Base-by-base conservation (phyloP, 306 rosid species). In the Casuarina equisetifolia region DNA sequence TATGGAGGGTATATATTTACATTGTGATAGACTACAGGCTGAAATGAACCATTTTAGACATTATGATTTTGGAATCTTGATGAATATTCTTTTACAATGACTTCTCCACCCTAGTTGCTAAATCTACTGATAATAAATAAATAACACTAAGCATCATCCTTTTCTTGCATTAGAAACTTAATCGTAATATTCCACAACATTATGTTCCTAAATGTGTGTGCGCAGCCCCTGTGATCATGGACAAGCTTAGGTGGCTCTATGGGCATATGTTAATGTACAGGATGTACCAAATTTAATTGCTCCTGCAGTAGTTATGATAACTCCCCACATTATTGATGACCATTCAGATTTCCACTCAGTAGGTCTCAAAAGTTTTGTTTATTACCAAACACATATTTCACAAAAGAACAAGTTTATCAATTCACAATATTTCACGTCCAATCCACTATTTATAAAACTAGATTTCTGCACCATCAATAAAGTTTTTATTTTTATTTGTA, bases 1-100 rank as follows among this genome's bases (percentile, higher is more conserved):
- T 43, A 66, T 58, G 15, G 77, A 76, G 35, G 61, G 59, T 57
- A 69, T 49, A 38, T 4, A 74, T 62, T 46, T 17, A 42, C 35
- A 66, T 7, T 66, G 71, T 13, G 17, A 66, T 40, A 66, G 50
- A 42, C 25, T 66, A 66, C 25, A 66, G 71, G 49, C 35, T 40
- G 15, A 1, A 9, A 66, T 42, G 50, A 66, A 40, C 39, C 39
- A 42, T 11, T 36, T 6, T 36, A 11, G 69, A 36, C 6, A 62
- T 62, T 8, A 35, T 62, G 44, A 12, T 62, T 36, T 11, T 11
- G 5, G 4, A 11, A 62, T 0, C 10, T 36, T 62, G 44, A 62
- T 62, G 15, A 11, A 8, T 62, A 35, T 36, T 62, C 40, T 62
- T 62, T 36, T 7, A 57, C 15, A 1, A 62, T 16, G 36, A 32